Percentiles rank a stretch among this genome's conserved stretches.
Evolutionary conservation across 2,329 filamentous ascomycete species (phyloP).

Genomic region (Chaetomiaceae sp.): DNA sequence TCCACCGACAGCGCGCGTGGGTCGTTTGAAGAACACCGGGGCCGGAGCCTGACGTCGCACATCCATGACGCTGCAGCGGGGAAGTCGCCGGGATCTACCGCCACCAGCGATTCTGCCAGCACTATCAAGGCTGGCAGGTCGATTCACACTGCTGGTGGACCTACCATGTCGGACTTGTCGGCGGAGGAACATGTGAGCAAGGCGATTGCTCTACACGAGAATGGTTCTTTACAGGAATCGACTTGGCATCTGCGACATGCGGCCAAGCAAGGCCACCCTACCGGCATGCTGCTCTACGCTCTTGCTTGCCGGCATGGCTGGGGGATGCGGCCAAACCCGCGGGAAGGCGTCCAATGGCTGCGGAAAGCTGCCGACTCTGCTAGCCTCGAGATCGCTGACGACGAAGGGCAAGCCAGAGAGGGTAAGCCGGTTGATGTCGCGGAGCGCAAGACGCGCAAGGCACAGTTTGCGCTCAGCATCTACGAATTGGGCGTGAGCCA

Average conservation of each 20-base stretch:
- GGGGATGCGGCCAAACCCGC: slow-evolving; percentile 91
- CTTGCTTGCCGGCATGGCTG: slow-evolving; percentile 93
- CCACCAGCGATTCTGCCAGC: slow-evolving; percentile 49
- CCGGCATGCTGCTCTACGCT: slow-evolving; percentile 93
- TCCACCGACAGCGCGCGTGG: slow-evolving; percentile 39
- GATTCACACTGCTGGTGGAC: slow-evolving; percentile 41
- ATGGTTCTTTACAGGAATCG: slow-evolving; percentile 81
- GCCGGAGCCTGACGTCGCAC: slow-evolving; percentile 36
- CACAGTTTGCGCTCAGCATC: slow-evolving; percentile 90
- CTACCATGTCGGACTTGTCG: slow-evolving; percentile 61
- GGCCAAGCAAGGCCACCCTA: slow-evolving; percentile 77
- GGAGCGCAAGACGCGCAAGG: slow-evolving; percentile 76
- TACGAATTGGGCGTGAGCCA: slow-evolving; percentile 96
- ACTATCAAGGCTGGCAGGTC: slow-evolving; percentile 44
- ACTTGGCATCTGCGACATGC: slow-evolving; percentile 93
- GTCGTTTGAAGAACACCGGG: slow-evolving; percentile 46
- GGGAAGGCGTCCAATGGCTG: slow-evolving; percentile 86
- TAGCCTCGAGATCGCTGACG: slow-evolving; percentile 74
- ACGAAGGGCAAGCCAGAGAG: slow-evolving; percentile 61
- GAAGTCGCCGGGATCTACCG: slow-evolving; percentile 41
- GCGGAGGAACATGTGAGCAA: slow-evolving; percentile 85
- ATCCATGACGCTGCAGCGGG: slow-evolving; percentile 36
- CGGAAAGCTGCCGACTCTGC: slow-evolving; percentile 83
- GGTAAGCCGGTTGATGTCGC: slow-evolving; percentile 57
- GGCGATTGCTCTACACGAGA: slow-evolving; percentile 84